These are phyloP conservation scores for Botrytis deweyae DNA, from an alignment of 2,329 filamentous ascomycete genomes.

Conservation along the genomic window DNA sequence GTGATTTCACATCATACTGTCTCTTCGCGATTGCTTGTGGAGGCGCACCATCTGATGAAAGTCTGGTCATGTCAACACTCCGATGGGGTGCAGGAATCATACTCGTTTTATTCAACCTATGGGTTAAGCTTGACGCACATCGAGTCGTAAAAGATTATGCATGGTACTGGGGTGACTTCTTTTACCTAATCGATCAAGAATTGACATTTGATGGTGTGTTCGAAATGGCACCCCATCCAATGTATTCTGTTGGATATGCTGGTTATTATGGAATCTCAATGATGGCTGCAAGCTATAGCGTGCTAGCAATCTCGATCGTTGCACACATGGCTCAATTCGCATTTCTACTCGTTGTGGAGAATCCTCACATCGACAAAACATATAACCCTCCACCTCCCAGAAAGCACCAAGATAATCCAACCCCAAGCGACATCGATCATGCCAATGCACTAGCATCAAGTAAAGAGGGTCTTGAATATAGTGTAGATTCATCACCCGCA, in stretches of 20 bases:
- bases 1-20: slow-evolving; percentile 96
- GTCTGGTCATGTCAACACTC: slow-evolving; percentile 62
- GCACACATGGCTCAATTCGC: slow-evolving; percentile 93
- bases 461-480: slow-evolving; percentile 39
- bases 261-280: slow-evolving; percentile 98
- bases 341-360: slow-evolving; percentile 89
- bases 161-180: slow-evolving; percentile 99
- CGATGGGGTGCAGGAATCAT: slow-evolving; percentile 78
- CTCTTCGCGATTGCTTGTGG: slow-evolving; percentile 91
- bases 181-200: slow-evolving; percentile 96
- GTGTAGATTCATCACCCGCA: slow-evolving; percentile 21
- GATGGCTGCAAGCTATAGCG: slow-evolving; percentile 97
- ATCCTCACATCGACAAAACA: slow-evolving; percentile 95
- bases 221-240: slow-evolving; percentile 97
- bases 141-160: slow-evolving; percentile 98
- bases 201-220: slow-evolving; percentile 98
- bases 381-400: slow-evolving; percentile 87
- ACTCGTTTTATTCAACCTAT: slow-evolving; percentile 90
- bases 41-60: slow-evolving; percentile 71
- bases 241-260: slow-evolving; percentile 98
- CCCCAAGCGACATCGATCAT: slow-evolving; percentile 38
- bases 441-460: slow-evolving; percentile 40
- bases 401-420: slow-evolving; percentile 44
- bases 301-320: slow-evolving; percentile 93
- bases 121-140: slow-evolving; percentile 98